Base-by-base conservation (phyloP, 352 stramenopile species). In the Pythium aquatile region DNA sequence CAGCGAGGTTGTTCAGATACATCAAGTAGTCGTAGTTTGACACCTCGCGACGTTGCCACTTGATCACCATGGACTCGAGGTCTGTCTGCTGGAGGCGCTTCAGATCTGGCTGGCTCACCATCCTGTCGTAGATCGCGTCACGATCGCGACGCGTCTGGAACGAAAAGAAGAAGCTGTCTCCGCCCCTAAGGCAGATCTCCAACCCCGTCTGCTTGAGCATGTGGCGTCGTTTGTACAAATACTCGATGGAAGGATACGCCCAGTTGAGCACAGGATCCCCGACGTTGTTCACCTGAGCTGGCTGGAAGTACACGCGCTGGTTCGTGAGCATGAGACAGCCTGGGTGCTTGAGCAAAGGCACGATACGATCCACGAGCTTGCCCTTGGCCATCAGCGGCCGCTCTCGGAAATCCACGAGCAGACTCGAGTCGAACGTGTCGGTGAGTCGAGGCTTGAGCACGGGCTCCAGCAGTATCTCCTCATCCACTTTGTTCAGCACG, bases 11-110 rank as follows among this genome's bases (percentile, higher is more conserved):
- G 75, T 98, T 98, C 28, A 98, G 68, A 57, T 92, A 93, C 47
- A 86, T 61, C 5, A 97, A 66, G 61, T 98, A 98, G 40, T 96
- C 87, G 53, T 96, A 99, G 65, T 99, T 99, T 7, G 91, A 98
- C 29, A 99, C 85, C 42, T 93, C 82, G 2, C 81, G 75, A 11
- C 75, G 73, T 56, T 96, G 87, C 87, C 88, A 96, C 63, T 91
- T 91, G 40, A 78, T 75, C 49, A 94, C 37, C 87, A 94, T 95
- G 16, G 78, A 85, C 48, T 88, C 78, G 14, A 93, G 40, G 30
- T 90, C 79, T 1, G 79, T 84, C 35, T 83, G 79, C 53, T 85
- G 78, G 32, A 90, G 49, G 8, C 76, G 78, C 44, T 83, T 78
- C 2, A 93, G 51, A 47, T 88, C 79, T 6, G 83, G 83, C 51